A percentile compares a stretch with the other conserved stretches of the same genome.
These are phyloP conservation scores for Tagetes patula DNA, from an alignment of 129 eudicot species.

Conservation along the genomic window DNA sequence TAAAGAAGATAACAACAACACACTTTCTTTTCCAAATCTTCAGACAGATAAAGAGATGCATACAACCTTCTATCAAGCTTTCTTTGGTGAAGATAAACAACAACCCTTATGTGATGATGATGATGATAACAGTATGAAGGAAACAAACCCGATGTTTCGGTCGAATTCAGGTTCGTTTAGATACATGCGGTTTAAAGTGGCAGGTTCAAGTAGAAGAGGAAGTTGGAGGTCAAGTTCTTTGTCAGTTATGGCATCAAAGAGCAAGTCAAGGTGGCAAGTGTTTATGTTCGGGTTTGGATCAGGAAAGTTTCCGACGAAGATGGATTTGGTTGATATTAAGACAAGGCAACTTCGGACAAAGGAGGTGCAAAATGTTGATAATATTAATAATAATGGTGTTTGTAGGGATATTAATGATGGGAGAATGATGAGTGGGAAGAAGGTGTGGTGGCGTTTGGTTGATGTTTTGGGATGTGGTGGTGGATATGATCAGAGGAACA, in stretches of 20 bases:
- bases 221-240: constrained; percentile 33
- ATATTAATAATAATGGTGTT: not conserved
- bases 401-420: constrained; percentile 10
- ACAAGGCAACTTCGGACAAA: constrained; percentile 39
- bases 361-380: not conserved
- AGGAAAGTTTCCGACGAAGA: constrained; percentile 34
- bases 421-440: constrained; percentile 15
- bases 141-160: constrained; percentile 32
- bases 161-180: constrained; percentile 32
- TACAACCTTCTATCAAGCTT: constrained; percentile 25
- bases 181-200: constrained; percentile 34
- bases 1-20: constrained; percentile 26
- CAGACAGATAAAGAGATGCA: constrained; percentile 24
- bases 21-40: constrained; percentile 37
- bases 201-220: constrained; percentile 14
- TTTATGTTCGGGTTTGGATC: constrained; percentile 40
- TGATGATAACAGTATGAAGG: constrained; percentile 1
- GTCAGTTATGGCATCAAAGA: constrained; percentile 30
- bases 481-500: constrained; percentile 24
- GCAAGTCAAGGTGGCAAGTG: constrained; percentile 52
- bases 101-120: not conserved
- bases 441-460: constrained; percentile 44
- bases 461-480: constrained; percentile 52
- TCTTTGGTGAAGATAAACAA: constrained; percentile 29
- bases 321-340: constrained; percentile 51